Percentiles rank a stretch among this genome's conserved stretches.
Evolutionary conservation across 2,329 filamentous ascomycete genomes (phyloP).

Genomic region (Cercospora sojina): DNA sequence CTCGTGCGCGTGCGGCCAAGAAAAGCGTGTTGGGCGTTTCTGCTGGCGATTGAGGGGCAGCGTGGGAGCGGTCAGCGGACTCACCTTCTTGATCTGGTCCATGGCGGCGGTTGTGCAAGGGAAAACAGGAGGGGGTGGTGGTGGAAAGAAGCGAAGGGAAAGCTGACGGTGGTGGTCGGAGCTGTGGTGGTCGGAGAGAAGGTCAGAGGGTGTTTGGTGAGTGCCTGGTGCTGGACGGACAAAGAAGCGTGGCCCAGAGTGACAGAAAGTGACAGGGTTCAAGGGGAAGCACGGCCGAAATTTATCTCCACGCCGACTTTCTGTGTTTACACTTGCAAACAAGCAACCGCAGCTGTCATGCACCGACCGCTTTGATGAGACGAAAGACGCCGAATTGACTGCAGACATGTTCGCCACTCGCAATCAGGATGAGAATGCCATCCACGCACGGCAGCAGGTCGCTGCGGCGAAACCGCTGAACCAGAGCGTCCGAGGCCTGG

Average conservation of each 20-base stretch:
- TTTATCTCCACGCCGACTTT: constrained; percentile 2
- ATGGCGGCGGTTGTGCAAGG: constrained; percentile 33
- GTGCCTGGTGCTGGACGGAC: constrained; percentile 2
- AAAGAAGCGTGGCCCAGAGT: background rate
- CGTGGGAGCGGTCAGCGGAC: constrained; percentile 22
- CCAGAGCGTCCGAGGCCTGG: constrained; percentile 60
- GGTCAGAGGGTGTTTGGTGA: background rate
- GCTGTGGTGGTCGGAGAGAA: constrained; percentile 7
- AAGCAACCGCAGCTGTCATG: background rate
- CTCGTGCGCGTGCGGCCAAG: constrained; percentile 3
- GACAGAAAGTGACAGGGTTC: constrained; percentile 6
- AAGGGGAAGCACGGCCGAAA: background rate
- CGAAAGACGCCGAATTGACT: background rate
- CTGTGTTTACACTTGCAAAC: constrained; percentile 3
- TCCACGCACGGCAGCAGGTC: constrained; percentile 69
- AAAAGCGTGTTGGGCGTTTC: constrained; percentile 18
- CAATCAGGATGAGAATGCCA: constrained; percentile 83
- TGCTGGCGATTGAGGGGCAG: constrained; percentile 30
- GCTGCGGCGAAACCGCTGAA: constrained; percentile 70
- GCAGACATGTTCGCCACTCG: constrained; percentile 68
- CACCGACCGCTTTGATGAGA: background rate
- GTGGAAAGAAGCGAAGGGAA: background rate
- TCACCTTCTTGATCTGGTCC: constrained; percentile 48
- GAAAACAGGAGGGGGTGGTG: background rate
- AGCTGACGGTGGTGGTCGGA: background rate